Conservation (phyloP, 192 early-diverging fungal species). For the Podila horticola region DNA sequence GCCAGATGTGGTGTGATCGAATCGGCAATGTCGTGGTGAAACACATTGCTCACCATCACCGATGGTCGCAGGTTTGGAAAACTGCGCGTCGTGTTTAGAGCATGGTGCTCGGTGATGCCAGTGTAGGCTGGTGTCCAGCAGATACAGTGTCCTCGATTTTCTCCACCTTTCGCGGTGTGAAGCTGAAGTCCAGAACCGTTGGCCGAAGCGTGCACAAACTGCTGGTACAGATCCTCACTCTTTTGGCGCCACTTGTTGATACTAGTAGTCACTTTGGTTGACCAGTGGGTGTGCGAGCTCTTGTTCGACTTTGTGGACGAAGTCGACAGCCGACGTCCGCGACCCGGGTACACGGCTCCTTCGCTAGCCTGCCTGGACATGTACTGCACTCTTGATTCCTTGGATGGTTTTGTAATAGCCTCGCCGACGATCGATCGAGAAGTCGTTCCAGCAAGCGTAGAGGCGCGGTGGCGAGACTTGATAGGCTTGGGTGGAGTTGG, state of each 20-base stretch:
- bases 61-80: constrained; percentile 26
- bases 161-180: background rate
- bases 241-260: constrained; percentile 45
- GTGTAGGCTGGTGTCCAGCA: constrained; percentile 38
- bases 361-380: constrained; percentile 34
- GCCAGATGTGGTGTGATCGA: background rate
- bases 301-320: constrained; percentile 33
- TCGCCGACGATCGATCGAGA: background rate
- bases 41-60: constrained; percentile 12
- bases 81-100: constrained; percentile 16
- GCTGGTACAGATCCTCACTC: constrained; percentile 46
- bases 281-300: constrained; percentile 21
- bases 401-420: background rate
- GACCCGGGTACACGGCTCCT: background rate
- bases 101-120: constrained; percentile 31
- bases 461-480: constrained; percentile 29
- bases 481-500: background rate
- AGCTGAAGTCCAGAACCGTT: background rate
- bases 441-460: constrained; percentile 22
- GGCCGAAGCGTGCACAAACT: constrained; percentile 21
- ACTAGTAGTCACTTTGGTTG: constrained; percentile 26
- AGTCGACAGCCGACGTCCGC: constrained; percentile 25
- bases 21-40: constrained; percentile 2
- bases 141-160: constrained; percentile 6
- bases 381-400: constrained; percentile 2